Evolutionary conservation across 1,139 yeast genomes (phyloP).

Genomic region (Torulaspora pretoriensis): DNA sequence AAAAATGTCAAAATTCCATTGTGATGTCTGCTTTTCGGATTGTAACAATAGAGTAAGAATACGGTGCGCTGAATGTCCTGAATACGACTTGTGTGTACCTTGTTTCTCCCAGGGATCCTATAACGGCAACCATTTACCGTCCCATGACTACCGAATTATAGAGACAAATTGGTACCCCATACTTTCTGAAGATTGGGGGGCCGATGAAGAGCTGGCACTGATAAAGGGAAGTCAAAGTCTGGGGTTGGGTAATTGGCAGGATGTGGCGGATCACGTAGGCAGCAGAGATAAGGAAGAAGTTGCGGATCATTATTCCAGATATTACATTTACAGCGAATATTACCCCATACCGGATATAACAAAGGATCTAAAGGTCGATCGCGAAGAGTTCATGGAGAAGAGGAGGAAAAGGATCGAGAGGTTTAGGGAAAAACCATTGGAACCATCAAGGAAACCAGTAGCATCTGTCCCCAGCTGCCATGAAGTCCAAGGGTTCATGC

Average conservation of each 20-base stretch:
- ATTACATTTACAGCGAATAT: constrained; percentile 61
- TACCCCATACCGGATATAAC: constrained; percentile 85
- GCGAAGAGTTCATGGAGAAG: constrained; percentile 63
- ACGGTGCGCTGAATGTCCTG: constrained; percentile 86
- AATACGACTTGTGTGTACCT: constrained; percentile 93
- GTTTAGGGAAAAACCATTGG: constrained; percentile 62
- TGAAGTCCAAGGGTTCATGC: constrained; percentile 97
- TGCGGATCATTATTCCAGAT: constrained; percentile 67
- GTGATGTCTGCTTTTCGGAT: constrained; percentile 93
- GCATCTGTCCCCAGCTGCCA: constrained; percentile 96
- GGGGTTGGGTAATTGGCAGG: constrained; percentile 97
- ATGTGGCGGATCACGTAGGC: constrained; percentile 91
- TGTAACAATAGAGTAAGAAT: constrained; percentile 89
- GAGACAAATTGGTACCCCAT: constrained; percentile 96
- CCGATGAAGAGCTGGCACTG: constrained; percentile 86
- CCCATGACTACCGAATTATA: constrained; percentile 86
- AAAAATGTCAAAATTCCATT: constrained; percentile 58
- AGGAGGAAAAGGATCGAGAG: constrained; percentile 70
- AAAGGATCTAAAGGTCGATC: constrained; percentile 60
- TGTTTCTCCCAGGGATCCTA: constrained; percentile 84
- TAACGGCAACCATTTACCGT: constrained; percentile 86
- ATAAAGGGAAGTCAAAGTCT: constrained; percentile 88
- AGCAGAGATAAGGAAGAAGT: constrained; percentile 91
- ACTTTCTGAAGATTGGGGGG: constrained; percentile 91
- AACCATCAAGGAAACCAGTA: constrained; percentile 81